Evolutionary conservation across 2,329 filamentous ascomycete species (phyloP).

Genomic region (Lachnum nothofagi): DNA sequence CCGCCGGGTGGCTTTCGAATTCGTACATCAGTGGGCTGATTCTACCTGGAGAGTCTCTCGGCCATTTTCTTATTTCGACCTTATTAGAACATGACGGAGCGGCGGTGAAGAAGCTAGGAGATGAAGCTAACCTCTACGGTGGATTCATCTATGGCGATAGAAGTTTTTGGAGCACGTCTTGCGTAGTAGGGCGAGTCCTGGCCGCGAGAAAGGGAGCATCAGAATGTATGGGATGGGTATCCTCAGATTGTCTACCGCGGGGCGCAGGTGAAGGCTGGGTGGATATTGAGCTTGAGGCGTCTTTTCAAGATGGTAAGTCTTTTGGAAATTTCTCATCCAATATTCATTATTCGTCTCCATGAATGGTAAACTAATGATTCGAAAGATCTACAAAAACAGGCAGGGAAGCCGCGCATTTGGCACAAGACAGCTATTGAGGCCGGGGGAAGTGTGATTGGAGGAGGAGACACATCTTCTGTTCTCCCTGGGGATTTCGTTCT

Average conservation of each 20-base stretch:
- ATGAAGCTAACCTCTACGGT: conserved; percentile 57
- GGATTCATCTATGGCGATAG: conserved; percentile 59
- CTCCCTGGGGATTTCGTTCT: conserved; percentile 59
- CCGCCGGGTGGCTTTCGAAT: conserved; percentile 62
- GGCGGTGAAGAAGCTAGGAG: conserved; percentile 53
- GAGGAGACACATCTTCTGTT: conserved; percentile 49
- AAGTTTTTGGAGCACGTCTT: conserved; percentile 66
- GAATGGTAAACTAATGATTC: neutral
- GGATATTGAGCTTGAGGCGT: conserved; percentile 51
- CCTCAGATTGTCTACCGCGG: conserved; percentile 52
- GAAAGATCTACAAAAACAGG: conserved; percentile 45
- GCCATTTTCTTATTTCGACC: conserved; percentile 61
- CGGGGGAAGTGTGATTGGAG: conserved; percentile 56
- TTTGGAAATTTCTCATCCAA: neutral
- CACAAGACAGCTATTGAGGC: conserved; percentile 55
- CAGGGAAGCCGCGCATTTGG: conserved; percentile 56
- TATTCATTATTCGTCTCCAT: neutral
- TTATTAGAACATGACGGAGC: conserved; percentile 59
- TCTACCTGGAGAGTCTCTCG: conserved; percentile 57
- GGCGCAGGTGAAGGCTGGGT: conserved; percentile 53
- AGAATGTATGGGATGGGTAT: conserved; percentile 66
- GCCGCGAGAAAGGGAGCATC: conserved; percentile 57
- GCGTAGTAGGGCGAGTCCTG: conserved; percentile 59
- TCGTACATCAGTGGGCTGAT: conserved; percentile 62
- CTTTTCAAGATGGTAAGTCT: conserved; percentile 31